Evolutionary conservation across 345 rosid genomes (phyloP), one percentile per base, ranked within the genome.

Genomic region (Sisymbrium irio): DNA sequence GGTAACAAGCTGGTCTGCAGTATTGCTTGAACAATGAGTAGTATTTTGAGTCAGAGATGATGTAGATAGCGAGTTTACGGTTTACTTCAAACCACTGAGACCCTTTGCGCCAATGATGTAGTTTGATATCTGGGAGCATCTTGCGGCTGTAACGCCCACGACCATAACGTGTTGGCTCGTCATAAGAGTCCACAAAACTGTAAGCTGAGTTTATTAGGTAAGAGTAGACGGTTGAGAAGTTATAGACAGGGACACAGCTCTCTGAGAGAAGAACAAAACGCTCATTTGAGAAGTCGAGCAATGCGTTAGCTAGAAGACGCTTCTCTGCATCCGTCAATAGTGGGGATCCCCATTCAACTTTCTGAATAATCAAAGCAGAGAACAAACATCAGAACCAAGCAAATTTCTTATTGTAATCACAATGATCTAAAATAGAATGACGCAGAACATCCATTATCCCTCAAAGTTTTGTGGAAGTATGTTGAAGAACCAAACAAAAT

Each of bases 11-110:
- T 42, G 98, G 98, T 82, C 67, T 83, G 55, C 98, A 93, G 57
- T 81, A 88, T 62, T 82, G 85, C 71, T 78, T 86, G 84, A 93
- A 91, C 67, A 93, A 55, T 39, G 77, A 37, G 69, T 84, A 87
- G 81, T 84, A 93, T 69, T 86, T 87, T 53, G 84, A 75, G 80
- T 93, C 98, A 3, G 96, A 83, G 33, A 91, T 74, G 0, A 91
- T 62, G 60, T 82, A 82, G 58, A 84, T 65, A 14, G 98, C 98
- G 64, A 91, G 55, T 37, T 77, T 62, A 3, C 97, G 93, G 33
- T 85, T 83, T 57, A 89, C 85, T 82, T 93, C 98, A 25, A 93
- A 91, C 98, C 98, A 93, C 47, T 93, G 98, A 42, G 97, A 93
- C 15, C 96, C 98, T 77, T 93, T 88, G 62, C 98, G 84, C 97